A percentile compares a stretch with the other conserved stretches of the same genome.
Evolutionary conservation across 169 alveolate species (phyloP).

Genomic region (Condylostoma magnum): DNA sequence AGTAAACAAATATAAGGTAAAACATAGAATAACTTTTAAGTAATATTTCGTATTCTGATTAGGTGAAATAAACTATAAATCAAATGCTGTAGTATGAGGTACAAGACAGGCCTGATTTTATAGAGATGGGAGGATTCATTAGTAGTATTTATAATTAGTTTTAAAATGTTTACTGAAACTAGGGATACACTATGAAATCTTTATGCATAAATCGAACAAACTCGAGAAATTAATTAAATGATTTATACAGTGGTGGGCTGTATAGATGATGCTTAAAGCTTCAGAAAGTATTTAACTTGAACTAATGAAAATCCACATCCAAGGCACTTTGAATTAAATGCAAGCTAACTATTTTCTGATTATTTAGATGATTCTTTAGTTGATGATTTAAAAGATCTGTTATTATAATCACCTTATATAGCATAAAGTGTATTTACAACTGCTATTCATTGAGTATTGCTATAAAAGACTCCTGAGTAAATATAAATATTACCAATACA

Average conservation of each 20-base stretch:
- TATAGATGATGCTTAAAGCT: neutral
- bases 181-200: no score
- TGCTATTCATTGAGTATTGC: neutral
- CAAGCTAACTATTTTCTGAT: neutral
- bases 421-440: neutral
- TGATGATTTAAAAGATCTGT: neutral
- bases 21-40: no score
- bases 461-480: neutral
- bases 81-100: no score
- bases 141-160: no score
- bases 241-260: neutral
- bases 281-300: neutral
- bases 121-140: no score
- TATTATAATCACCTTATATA: neutral
- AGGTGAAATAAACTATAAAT: no score
- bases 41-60: no score
- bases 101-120: no score
- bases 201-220: no score
- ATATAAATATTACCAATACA: neutral
- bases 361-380: neutral
- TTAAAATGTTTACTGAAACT: no score
- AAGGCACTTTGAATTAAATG: neutral
- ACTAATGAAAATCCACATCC: slow-evolving; percentile 18
- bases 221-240: neutral
- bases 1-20: no score